Conservation (phyloP, 805 yeast species). For the Hyphopichia homilentoma region DNA sequence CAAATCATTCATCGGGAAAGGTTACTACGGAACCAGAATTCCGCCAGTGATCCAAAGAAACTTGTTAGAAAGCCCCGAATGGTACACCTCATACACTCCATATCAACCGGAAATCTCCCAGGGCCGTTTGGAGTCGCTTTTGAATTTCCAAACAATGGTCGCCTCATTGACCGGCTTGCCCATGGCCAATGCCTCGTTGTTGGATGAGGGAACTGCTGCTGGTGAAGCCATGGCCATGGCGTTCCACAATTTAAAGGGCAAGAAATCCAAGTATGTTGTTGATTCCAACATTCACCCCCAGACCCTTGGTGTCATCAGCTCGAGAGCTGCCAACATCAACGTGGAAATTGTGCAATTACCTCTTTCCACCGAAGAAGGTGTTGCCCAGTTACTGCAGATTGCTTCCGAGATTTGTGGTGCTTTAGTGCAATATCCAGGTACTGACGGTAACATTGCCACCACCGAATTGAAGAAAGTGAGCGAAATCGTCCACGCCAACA, state of each 20-base stretch:
- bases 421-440: slow-evolving; percentile 84
- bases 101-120: slow-evolving; percentile 98
- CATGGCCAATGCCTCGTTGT: slow-evolving; percentile 90
- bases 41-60: slow-evolving; percentile 95
- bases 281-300: slow-evolving; percentile 81
- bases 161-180: slow-evolving; percentile 89
- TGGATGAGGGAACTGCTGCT: slow-evolving; percentile 97
- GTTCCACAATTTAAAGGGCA: slow-evolving; percentile 62
- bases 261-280: slow-evolving; percentile 64
- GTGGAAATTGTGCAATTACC: slow-evolving; percentile 62
- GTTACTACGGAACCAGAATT: slow-evolving; percentile 84
- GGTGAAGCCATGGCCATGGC: slow-evolving; percentile 94
- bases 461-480: slow-evolving; percentile 53
- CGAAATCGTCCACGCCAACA: slow-evolving; percentile 61
- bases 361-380: slow-evolving; percentile 39
- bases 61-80: slow-evolving; percentile 87
- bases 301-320: slow-evolving; percentile 71
- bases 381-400: slow-evolving; percentile 21
- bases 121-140: slow-evolving; percentile 85
- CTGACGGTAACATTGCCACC: slow-evolving; percentile 74
- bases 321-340: slow-evolving; percentile 74
- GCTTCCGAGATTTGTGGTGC: slow-evolving; percentile 64
- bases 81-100: slow-evolving; percentile 99
- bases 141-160: slow-evolving; percentile 91
- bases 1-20: slow-evolving; percentile 85